These are phyloP conservation scores for Globisporangium camurandrum DNA, from an alignment of 352 stramenopile species.

Conservation along the genomic window DNA sequence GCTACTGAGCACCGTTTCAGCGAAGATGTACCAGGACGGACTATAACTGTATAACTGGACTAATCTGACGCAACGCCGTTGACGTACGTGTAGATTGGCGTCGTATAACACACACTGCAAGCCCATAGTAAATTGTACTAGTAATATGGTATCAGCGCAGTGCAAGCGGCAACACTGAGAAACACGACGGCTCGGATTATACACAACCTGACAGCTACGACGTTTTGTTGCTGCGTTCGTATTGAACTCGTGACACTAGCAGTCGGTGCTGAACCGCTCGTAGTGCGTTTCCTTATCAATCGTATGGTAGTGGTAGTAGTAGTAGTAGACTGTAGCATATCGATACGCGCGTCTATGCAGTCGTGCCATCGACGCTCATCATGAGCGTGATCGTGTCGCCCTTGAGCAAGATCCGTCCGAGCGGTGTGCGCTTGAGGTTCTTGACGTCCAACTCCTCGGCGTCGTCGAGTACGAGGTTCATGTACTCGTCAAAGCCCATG, in stretches of 20 bases:
- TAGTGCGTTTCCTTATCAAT: neutral
- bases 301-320: neutral
- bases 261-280: neutral
- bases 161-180: too few species aligned
- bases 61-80: too few species aligned
- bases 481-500: constrained; percentile 98
- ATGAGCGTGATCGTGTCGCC: constrained; percentile 99
- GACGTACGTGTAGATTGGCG: too few species aligned
- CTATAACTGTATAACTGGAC: too few species aligned
- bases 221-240: too few species aligned
- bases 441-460: constrained; percentile 95
- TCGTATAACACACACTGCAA: too few species aligned
- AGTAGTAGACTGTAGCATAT: too few species aligned
- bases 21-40: too few species aligned
- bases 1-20: neutral
- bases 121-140: too few species aligned
- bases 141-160: too few species aligned
- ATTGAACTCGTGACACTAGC: neutral
- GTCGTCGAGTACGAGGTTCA: constrained; percentile 99
- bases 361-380: constrained; percentile 71
- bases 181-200: too few species aligned
- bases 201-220: too few species aligned
- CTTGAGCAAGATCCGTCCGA: constrained; percentile 99
- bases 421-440: constrained; percentile 88
- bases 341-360: neutral